Evolutionary conservation across 2,329 filamentous ascomycete species (phyloP).

Genomic region (Trichoderma guizhouense): DNA sequence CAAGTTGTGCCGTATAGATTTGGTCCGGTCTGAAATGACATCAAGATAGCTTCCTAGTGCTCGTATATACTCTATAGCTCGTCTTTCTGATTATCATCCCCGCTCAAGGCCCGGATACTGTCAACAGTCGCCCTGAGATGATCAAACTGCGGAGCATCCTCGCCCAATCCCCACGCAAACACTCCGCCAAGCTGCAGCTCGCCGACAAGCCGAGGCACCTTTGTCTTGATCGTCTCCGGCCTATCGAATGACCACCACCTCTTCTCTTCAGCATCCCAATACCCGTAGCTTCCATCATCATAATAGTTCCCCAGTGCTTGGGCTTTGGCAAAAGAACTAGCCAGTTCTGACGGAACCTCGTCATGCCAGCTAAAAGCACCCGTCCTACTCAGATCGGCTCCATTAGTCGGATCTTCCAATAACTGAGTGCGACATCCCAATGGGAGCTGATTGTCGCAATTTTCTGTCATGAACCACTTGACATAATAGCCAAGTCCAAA

Average conservation of each 20-base stretch:
- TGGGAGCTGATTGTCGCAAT: slow-evolving; percentile 40
- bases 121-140: slow-evolving; percentile 38
- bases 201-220: slow-evolving; percentile 59
- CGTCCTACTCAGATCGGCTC: slow-evolving; percentile 54
- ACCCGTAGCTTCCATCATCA: slow-evolving; percentile 66
- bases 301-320: slow-evolving; percentile 46
- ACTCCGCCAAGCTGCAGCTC: slow-evolving; percentile 61
- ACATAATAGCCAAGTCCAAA: slow-evolving; percentile 66
- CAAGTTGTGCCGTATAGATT: background rate
- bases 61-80: background rate
- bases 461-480: slow-evolving; percentile 58
- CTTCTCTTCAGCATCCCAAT: slow-evolving; percentile 56
- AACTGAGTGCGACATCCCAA: slow-evolving; percentile 53
- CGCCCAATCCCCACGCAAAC: slow-evolving; percentile 72
- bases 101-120: slow-evolving; percentile 19
- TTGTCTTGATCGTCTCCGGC: slow-evolving; percentile 54
- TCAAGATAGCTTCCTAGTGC: background rate
- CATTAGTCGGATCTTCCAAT: slow-evolving; percentile 57
- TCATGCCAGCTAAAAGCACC: slow-evolving; percentile 61
- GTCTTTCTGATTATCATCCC: background rate
- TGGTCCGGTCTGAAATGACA: background rate
- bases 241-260: slow-evolving; percentile 77
- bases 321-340: slow-evolving; percentile 56
- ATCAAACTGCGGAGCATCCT: slow-evolving; percentile 53
- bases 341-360: slow-evolving; percentile 49